Base-by-base conservation (phyloP, 2,329 filamentous ascomycete genomes). In the Ceratocystis alfenasii region DNA sequence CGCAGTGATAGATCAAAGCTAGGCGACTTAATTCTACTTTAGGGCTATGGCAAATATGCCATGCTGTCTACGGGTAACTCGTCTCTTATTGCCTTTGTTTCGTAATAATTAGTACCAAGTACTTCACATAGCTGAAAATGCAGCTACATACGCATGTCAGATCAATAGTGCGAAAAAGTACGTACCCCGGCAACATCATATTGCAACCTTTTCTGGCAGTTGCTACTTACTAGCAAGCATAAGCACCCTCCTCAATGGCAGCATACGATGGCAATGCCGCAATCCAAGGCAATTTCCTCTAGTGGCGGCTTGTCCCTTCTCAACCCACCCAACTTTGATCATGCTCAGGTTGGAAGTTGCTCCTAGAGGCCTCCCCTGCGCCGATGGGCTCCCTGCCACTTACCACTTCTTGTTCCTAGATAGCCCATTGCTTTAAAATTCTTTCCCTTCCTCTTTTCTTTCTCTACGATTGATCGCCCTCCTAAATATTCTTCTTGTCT, bases 381-480 rank as follows among this genome's bases (percentile, higher is more conserved):
- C 55, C 28, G 55, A n/a, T 36, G 55, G 55, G 28, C 48, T 53
- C 7, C 17, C 46, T 55, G 28, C 50, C 50, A 30, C 4, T 25
- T 57, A 36, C 55, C 55, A 33, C 50, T 30, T 53, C 4, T 55
- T 8, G 6, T 36, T 45, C 15, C 25, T 5, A 12, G 36, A 59
- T 2, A 59, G 17, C 55, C n/a, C 17, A 22, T 36, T 17, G 45
- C n/a, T 22, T 22, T 25, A 30, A 50, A 53, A 41, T 5, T 53
- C 22, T 28, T 55, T 57, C 44, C 30, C 4, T 53, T 63, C 50
- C 53, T 66, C 46, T n/a, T 22, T 63, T 50, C 36, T 28, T 61
- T 22, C 15, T 22, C 44, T 12, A 28, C 17, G 5, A 28, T 12
- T 28, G 12, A 41, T 41, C 36, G 3, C 10, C 3, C 3, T 4